Evolutionary conservation across 139 green algal genomes (phyloP).

Genomic region (Zygnema cylindricum): DNA sequence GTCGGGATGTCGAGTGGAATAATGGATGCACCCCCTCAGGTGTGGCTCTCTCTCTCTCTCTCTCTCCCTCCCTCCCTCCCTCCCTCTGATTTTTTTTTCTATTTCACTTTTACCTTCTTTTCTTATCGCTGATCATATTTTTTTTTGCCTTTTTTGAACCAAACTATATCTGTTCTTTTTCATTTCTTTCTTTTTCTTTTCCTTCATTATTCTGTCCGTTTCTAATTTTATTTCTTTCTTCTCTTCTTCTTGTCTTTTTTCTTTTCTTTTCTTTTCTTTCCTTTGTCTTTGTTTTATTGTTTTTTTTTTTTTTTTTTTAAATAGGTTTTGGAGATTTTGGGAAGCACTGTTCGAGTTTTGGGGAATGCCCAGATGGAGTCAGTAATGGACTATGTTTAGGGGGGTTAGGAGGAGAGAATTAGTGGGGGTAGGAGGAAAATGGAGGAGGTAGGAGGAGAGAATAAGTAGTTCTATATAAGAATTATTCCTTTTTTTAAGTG

Average conservation of each 20-base stretch:
- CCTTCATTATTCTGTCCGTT: neutral
- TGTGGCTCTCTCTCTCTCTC: neutral
- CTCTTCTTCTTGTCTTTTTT: neutral
- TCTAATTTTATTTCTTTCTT: neutral
- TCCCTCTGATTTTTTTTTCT: neutral
- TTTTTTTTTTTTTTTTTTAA: neutral
- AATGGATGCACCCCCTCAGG: constrained; percentile 64
- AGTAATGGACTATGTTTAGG: neutral
- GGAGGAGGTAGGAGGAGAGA: too few relatives aligned
- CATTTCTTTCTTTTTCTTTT: neutral
- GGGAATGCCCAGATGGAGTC: neutral
- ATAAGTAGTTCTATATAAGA: too few relatives aligned
- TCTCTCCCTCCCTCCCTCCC: neutral
- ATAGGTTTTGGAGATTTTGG: constrained; percentile 72
- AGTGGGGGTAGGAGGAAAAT: too few relatives aligned
- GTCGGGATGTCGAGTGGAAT: constrained; percentile 85
- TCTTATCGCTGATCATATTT: neutral
- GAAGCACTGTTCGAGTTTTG: constrained; percentile 60
- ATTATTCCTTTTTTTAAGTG: too few relatives aligned
- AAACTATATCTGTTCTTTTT: neutral
- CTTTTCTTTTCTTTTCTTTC: neutral
- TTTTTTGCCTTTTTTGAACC: too few relatives aligned
- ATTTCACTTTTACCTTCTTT: neutral
- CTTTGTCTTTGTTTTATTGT: neutral
- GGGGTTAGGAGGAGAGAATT: too few relatives aligned